A percentile compares a stretch with the other conserved stretches of the same genome.
Evolutionary conservation across 805 yeast genomes (phyloP).

Genomic region (Kodamaea jinghongensis): DNA sequence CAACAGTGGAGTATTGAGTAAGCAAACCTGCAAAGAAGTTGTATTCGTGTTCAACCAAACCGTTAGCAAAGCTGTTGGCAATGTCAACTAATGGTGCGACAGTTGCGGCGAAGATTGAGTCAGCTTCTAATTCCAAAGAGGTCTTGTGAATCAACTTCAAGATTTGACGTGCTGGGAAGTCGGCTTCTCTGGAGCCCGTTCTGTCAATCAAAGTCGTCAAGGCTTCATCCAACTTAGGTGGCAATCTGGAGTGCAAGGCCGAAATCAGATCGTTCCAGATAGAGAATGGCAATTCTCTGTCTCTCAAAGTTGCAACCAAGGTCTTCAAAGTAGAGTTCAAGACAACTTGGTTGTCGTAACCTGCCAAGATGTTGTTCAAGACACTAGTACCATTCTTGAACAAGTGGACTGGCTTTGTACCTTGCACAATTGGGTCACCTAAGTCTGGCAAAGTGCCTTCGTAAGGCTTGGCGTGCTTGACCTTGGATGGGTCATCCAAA

Average conservation of each 20-base stretch:
- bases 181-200: slow-evolving; percentile 61
- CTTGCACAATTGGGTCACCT: slow-evolving; percentile 80
- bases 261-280: slow-evolving; percentile 87
- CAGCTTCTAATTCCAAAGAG: slow-evolving; percentile 48
- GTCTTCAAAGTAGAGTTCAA: slow-evolving; percentile 79
- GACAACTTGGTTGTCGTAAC: slow-evolving; percentile 94
- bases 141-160: slow-evolving; percentile 67
- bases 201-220: slow-evolving; percentile 67
- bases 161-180: slow-evolving; percentile 91
- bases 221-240: slow-evolving; percentile 68
- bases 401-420: slow-evolving; percentile 79
- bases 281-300: slow-evolving; percentile 83
- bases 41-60: slow-evolving; percentile 83
- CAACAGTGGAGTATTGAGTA: slow-evolving; percentile 73
- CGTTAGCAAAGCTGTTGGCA: slow-evolving; percentile 67
- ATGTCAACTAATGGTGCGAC: slow-evolving; percentile 73
- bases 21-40: slow-evolving; percentile 66
- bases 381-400: slow-evolving; percentile 58
- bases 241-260: slow-evolving; percentile 89
- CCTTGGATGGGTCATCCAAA: slow-evolving; percentile 94
- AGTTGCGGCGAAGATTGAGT: slow-evolving; percentile 52
- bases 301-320: slow-evolving; percentile 68
- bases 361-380: slow-evolving; percentile 76
- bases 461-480: slow-evolving; percentile 92
- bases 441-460: slow-evolving; percentile 90